Evolutionary conservation across 148 eudicot genomes (phyloP), one percentile per base, ranked within the genome.

Genomic region (Pouteria glomerata): DNA sequence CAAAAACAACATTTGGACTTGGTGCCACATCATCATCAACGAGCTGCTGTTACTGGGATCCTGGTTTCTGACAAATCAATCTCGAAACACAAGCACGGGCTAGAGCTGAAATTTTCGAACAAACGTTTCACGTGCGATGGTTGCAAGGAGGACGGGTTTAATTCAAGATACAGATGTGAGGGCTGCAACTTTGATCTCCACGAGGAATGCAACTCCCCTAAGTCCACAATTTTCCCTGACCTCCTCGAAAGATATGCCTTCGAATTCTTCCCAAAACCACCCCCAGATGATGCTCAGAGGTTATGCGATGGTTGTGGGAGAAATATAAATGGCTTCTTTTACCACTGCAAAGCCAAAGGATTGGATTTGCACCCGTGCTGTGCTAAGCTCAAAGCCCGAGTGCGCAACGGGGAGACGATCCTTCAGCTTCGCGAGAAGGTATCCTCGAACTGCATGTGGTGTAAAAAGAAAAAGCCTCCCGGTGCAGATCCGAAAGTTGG

Each of bases 91-190:
- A 21, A 59, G 7, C 41, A 61, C 13, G 47, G 47, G 35, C 37
- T 74, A 39, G n/a, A n/a, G n/a, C 6, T 33, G 18, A 33, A 59
- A 35, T 8, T 0, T 39, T 74, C 6, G 3, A 58, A 56, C 29
- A 66, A 68, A 27, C 66, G 16, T 3, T 74, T 66, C 59, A 16
- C n/a, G 1, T 74, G 77, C 37, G 21, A 47, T 62, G 57, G 30
- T 16, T 74, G 77, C 59, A 74, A 4, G 23, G 57, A 74, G 26
- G 27, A 30, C 15, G 77, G 77, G 26, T 58, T 58, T 3, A 57
- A 35, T 33, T 16, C 60, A 4, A 16, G 72, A 58, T 58, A 74
- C 59, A 57, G 66, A 57, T 68, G 77, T 8, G 56, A 58, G 10
- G 21, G 16, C 5, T 74, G 67, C 8, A 47, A 47, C 29, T 45